A percentile compares a stretch with the other conserved stretches of the same genome.
Evolutionary conservation across 192 early-diverging fungal genomes (phyloP).

Genomic region (Backusella parvicylindrica): DNA sequence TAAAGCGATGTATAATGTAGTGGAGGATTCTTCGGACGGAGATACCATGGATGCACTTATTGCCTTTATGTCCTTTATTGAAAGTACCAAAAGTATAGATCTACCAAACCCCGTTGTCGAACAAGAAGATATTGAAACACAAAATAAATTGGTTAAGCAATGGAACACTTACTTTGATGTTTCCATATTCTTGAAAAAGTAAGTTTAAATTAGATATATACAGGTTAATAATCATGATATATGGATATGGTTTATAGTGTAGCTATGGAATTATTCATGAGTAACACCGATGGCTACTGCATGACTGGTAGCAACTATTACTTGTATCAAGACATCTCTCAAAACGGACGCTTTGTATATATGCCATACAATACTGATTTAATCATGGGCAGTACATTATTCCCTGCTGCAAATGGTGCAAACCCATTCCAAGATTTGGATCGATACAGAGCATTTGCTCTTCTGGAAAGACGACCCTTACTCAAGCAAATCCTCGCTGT

Average conservation of each 20-base stretch:
- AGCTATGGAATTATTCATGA: conserved; percentile 33
- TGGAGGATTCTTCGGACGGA: neutral
- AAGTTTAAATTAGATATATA: neutral
- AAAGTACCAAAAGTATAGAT: neutral
- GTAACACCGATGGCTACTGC: conserved; percentile 35
- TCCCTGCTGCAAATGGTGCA: neutral
- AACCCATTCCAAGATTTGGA: neutral
- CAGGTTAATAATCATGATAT: neutral
- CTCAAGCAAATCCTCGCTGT: conserved; percentile 31
- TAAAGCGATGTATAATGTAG: neutral
- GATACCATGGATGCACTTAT: neutral
- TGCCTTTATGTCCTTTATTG: neutral
- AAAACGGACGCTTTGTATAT: conserved; percentile 31
- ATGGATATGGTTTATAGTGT: conserved; percentile 9
- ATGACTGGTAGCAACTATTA: conserved; percentile 33
- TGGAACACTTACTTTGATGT: conserved; percentile 21
- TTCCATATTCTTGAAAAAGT: conserved; percentile 22
- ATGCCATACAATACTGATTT: conserved; percentile 36
- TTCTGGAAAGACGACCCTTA: conserved; percentile 15
- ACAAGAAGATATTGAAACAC: neutral
- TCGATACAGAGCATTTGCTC: neutral
- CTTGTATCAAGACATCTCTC: conserved; percentile 37
- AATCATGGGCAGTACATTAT: conserved; percentile 28
- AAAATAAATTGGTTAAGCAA: neutral
- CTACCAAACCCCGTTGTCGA: neutral